These are phyloP conservation scores for Podospora pseudocomata DNA, from an alignment of 495 filamentous ascomycete genomes.

Conservation along the genomic window DNA sequence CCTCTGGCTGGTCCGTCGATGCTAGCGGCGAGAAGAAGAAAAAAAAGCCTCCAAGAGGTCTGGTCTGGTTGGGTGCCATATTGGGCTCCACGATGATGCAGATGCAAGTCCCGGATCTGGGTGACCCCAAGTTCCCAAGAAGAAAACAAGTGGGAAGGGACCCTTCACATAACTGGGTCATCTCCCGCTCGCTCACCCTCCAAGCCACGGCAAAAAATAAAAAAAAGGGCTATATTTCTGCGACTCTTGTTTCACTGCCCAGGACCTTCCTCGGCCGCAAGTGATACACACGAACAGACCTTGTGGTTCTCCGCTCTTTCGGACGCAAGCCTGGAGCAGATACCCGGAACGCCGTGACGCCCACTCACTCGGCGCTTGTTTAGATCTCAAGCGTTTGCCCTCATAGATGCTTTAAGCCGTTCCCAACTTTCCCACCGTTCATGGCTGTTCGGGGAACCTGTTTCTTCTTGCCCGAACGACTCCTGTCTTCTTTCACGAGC, in stretches of 20 bases:
- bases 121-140: not conserved
- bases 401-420: not conserved
- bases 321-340: conserved; percentile 11
- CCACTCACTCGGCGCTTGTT: conserved; percentile 4
- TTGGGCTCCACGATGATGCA: conserved; percentile 4
- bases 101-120: conserved; percentile 5
- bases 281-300: not conserved
- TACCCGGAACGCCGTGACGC: conserved; percentile 10
- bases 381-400: not conserved
- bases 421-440: not conserved
- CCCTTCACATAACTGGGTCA: not conserved
- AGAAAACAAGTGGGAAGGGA: not conserved
- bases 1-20: conserved; percentile 18
- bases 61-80: not conserved
- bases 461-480: too few species aligned
- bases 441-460: not conserved
- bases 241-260: not conserved
- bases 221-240: not conserved
- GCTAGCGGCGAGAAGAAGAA: conserved; percentile 6
- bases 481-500: not conserved
- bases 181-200: not conserved
- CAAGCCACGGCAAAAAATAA: not conserved
- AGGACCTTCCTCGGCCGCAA: not conserved
- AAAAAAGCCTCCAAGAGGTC: not conserved
- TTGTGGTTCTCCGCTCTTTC: conserved; percentile 1